Evolutionary conservation across 345 rosid genomes (phyloP).

Genomic region (Cardamine chenopodiifolia): DNA sequence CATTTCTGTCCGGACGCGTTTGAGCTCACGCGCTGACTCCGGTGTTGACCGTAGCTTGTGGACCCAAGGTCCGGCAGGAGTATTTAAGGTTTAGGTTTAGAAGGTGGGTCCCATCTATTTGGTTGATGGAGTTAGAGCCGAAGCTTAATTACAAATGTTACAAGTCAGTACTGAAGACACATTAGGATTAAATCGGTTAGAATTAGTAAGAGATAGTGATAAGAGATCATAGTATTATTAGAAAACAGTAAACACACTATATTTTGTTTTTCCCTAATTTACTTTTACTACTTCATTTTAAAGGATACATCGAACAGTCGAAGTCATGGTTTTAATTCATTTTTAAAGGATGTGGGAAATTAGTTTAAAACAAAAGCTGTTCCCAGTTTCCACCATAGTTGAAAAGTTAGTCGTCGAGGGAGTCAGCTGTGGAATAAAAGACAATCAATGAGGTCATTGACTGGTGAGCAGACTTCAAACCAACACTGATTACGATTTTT

Average conservation of each 20-base stretch:
- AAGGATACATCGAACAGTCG: not conserved
- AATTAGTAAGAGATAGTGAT: not conserved
- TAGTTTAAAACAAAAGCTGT: slow-evolving; percentile 6
- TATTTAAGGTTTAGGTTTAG: slow-evolving; percentile 20
- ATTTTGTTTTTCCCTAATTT: too few relatives aligned
- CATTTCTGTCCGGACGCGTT: slow-evolving; percentile 25
- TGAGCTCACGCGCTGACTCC: slow-evolving; percentile 42
- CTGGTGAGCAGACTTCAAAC: slow-evolving; percentile 12
- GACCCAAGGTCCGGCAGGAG: slow-evolving; percentile 31
- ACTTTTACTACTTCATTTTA: not conserved
- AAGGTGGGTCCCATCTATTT: slow-evolving; percentile 10
- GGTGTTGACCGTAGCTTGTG: slow-evolving; percentile 36
- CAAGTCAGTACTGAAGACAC: not conserved
- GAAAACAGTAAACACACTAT: too few relatives aligned
- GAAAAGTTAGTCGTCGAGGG: slow-evolving; percentile 20
- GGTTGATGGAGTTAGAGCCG: not conserved
- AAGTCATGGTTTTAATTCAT: not conserved
- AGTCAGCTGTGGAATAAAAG: slow-evolving; percentile 11
- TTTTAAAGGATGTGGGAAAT: not conserved
- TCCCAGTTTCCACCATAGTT: slow-evolving; percentile 6
- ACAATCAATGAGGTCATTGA: slow-evolving; percentile 18
- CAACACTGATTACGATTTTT: slow-evolving; percentile 16
- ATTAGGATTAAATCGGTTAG: not conserved
- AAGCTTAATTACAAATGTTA: not conserved
- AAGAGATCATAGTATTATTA: too few relatives aligned